phyloP scores from a whole-genome alignment of 2,329 filamentous ascomycete species.

The Colletotrichum chlorophyti region DNA sequence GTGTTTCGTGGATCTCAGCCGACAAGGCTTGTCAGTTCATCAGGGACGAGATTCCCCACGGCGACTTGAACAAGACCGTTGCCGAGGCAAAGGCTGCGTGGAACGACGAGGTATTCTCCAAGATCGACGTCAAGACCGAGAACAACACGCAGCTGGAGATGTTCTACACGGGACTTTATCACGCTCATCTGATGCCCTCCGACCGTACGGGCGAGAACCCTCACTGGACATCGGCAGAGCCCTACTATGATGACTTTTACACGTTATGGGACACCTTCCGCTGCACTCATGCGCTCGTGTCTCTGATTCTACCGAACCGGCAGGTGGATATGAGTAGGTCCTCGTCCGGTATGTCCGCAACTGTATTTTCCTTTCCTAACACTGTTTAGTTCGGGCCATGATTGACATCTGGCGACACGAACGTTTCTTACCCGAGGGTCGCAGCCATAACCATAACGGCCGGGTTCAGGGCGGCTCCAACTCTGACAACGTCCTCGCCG shows the following conservation, averaged over 20 bases:
- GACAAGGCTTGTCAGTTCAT: conserved; percentile 57
- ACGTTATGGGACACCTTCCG: conserved; percentile 64
- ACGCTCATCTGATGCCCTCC: conserved; percentile 67
- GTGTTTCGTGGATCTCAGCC: conserved; percentile 55
- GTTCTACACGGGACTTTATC: conserved; percentile 65
- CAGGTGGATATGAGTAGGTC: conserved; percentile 54
- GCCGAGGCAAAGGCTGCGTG: conserved; percentile 48
- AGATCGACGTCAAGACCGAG: conserved; percentile 44
- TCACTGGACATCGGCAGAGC: conserved; percentile 58
- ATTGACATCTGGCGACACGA: conserved; percentile 66
- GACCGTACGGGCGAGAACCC: conserved; percentile 67
- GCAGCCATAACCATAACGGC: conserved; percentile 64
- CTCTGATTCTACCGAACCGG: conserved; percentile 57
- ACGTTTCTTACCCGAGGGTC: conserved; percentile 59
- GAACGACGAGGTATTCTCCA: conserved; percentile 54
- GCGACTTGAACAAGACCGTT: conserved; percentile 47
- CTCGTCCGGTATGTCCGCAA: too few species aligned
- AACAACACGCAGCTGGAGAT: conserved; percentile 57
- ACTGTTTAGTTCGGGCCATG: conserved; percentile 49
- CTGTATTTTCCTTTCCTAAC: neutral
- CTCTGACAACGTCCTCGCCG: conserved; percentile 66
- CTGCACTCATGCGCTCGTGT: conserved; percentile 59
- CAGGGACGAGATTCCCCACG: conserved; percentile 49
- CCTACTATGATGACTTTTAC: conserved; percentile 67
- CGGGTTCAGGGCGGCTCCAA: conserved; percentile 65